Conservation (phyloP, 2,329 filamentous ascomycete genomes). For the Ascochyta pisi region DNA sequence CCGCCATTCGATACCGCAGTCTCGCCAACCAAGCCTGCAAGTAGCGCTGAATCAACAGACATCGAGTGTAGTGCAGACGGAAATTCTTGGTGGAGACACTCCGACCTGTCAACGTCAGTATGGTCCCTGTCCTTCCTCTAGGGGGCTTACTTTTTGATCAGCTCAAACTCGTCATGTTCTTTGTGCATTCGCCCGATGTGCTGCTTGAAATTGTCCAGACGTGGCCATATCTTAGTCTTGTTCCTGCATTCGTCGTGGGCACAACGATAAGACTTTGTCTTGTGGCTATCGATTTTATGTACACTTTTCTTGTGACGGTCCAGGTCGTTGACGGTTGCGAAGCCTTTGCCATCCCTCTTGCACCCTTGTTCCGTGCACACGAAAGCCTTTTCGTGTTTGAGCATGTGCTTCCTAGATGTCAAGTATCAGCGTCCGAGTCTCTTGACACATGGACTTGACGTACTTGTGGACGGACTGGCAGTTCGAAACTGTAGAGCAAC, state of each 20-base stretch:
- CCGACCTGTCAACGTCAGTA: slow-evolving; percentile 38
- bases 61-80: not conserved
- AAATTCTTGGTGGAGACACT: slow-evolving; percentile 13
- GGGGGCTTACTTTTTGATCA: slow-evolving; percentile 56
- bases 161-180: slow-evolving; percentile 51
- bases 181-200: slow-evolving; percentile 76
- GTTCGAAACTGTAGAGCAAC: slow-evolving; percentile 36
- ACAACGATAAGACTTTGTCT: slow-evolving; percentile 63
- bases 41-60: slow-evolving; percentile 32
- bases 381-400: slow-evolving; percentile 72
- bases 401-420: slow-evolving; percentile 73
- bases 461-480: slow-evolving; percentile 49
- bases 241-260: slow-evolving; percentile 62
- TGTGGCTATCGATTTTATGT: slow-evolving; percentile 62
- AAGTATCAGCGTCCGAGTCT: slow-evolving; percentile 17
- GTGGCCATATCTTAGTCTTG: slow-evolving; percentile 75
- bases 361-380: slow-evolving; percentile 68
- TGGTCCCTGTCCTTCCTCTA: not conserved
- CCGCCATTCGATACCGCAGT: slow-evolving; percentile 9
- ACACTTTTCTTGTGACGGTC: slow-evolving; percentile 78
- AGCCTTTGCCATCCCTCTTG: slow-evolving; percentile 65
- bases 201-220: slow-evolving; percentile 84
- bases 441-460: slow-evolving; percentile 15
- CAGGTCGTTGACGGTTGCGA: slow-evolving; percentile 81
- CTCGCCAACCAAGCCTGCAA: slow-evolving; percentile 40